Conservation (phyloP, 140 eudicot genomes). For the Anethum foeniculum region DNA sequence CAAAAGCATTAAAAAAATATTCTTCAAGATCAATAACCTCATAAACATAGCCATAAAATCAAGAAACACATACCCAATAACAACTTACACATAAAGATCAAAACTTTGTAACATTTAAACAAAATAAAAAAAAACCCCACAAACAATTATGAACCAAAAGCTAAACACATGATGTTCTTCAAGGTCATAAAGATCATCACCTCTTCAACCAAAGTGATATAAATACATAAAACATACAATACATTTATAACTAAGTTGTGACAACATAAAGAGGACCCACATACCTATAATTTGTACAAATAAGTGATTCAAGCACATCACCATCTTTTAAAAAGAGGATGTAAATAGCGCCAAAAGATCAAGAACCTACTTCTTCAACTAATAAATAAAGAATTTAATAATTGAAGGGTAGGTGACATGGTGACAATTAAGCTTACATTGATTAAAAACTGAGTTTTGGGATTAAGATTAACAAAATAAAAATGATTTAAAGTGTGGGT, state of each 20-base stretch:
- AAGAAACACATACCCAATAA: background rate
- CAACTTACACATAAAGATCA: slow-evolving; percentile 20
- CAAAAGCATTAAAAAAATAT: background rate
- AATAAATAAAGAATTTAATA: slow-evolving; percentile 17
- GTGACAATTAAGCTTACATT: slow-evolving; percentile 23
- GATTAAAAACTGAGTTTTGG: slow-evolving; percentile 7
- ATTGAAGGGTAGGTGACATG: slow-evolving; percentile 20
- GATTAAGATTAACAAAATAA: slow-evolving; percentile 5
- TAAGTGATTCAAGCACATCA: slow-evolving; percentile 45
- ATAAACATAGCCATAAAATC: background rate
- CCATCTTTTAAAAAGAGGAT: slow-evolving; percentile 12
- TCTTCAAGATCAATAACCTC: background rate
- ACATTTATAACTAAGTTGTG: background rate
- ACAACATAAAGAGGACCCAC: slow-evolving; percentile 22
- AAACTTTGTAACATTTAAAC: background rate
- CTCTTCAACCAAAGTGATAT: background rate
- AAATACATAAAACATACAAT: background rate
- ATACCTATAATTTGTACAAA: slow-evolving; percentile 35
- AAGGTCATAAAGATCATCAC: background rate
- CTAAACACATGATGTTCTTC: background rate
- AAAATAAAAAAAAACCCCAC: slow-evolving; percentile 15
- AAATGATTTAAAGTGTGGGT: background rate
- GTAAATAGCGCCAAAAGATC: slow-evolving; percentile 43
- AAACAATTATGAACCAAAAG: background rate
- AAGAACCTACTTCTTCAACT: slow-evolving; percentile 30